A percentile compares a stretch with the other conserved stretches of the same genome.
Conservation (phyloP, 257 asterid species). For the Nicotiana paniculata region DNA sequence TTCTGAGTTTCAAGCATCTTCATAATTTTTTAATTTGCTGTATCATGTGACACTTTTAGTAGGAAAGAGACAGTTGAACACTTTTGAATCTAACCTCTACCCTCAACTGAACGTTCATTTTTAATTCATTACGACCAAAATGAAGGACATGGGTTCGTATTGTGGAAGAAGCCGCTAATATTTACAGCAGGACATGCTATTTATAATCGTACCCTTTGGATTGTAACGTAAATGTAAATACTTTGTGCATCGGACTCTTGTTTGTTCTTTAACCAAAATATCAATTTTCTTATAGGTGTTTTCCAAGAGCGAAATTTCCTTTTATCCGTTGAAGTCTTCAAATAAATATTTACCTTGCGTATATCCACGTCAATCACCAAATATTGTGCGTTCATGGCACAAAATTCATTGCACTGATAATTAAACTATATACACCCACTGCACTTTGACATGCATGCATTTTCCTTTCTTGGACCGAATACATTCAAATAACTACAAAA, state of each 20-base stretch:
- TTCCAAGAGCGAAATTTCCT: not conserved
- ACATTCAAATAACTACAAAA: not conserved
- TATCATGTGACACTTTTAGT: constrained; percentile 38
- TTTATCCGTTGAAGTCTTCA: not conserved
- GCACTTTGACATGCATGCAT: not conserved
- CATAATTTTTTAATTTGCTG: constrained; percentile 14
- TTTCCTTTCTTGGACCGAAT: not conserved
- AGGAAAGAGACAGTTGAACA: constrained; percentile 28
- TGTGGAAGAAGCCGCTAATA: accelerated
- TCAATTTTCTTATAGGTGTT: not conserved
- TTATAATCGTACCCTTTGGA: too few species aligned
- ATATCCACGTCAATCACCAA: not conserved
- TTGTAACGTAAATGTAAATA: too few species aligned
- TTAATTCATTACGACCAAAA: not conserved
- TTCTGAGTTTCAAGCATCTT: constrained; percentile 26
- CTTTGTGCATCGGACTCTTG: accelerated
- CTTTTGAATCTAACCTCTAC: not conserved
- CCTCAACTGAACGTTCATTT: not conserved
- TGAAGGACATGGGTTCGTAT: too few species aligned
- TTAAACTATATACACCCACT: not conserved
- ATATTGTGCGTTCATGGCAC: not conserved
- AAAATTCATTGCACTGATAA: not conserved
- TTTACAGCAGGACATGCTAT: too few species aligned
- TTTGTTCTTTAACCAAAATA: not conserved
- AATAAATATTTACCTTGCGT: not conserved